phyloP scores from a whole-genome alignment of 495 filamentous ascomycete species.

The Lasiosphaeriaceae sp. region DNA sequence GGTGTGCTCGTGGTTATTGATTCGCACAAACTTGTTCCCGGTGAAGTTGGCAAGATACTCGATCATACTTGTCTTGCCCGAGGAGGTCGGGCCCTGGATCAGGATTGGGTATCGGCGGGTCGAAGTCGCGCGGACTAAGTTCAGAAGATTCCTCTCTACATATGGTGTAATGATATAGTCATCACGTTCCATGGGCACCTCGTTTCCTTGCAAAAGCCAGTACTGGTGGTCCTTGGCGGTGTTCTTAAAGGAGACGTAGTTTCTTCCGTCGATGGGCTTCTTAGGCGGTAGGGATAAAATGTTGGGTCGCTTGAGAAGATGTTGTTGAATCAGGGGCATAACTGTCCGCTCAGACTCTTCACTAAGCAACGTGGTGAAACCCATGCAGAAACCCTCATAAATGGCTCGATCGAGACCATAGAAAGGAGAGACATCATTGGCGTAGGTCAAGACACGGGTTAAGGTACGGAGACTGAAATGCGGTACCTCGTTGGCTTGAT shows the following conservation, averaged over 20 bases:
- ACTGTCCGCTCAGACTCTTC: constrained; percentile 73
- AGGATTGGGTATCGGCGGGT: constrained; percentile 89
- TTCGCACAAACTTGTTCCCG: constrained; percentile 93
- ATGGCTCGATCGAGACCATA: constrained; percentile 86
- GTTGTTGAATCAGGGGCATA: constrained; percentile 72
- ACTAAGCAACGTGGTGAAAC: constrained; percentile 83
- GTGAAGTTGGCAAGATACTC: constrained; percentile 94
- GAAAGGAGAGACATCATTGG: constrained; percentile 72
- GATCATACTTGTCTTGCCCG: constrained; percentile 99
- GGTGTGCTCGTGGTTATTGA: constrained; percentile 99
- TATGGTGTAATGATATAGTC: constrained; percentile 98
- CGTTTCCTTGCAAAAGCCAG: constrained; percentile 77
- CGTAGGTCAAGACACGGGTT: constrained; percentile 85
- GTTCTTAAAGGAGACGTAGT: constrained; percentile 75
- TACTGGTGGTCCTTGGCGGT: constrained; percentile 66
- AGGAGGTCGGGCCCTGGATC: constrained; percentile 95
- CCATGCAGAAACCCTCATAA: constrained; percentile 98
- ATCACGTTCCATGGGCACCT: constrained; percentile 62
- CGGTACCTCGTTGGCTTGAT: constrained; percentile 88
- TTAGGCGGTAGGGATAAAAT: constrained; percentile 71
- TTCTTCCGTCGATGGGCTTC: constrained; percentile 66
- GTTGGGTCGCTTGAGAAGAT: constrained; percentile 63
- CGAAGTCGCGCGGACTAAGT: constrained; percentile 86
- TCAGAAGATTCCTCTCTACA: constrained; percentile 88
- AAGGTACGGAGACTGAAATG: constrained; percentile 95